Conservation (phyloP, 2,329 filamentous ascomycete species). For the Beauveria asiatica region DNA sequence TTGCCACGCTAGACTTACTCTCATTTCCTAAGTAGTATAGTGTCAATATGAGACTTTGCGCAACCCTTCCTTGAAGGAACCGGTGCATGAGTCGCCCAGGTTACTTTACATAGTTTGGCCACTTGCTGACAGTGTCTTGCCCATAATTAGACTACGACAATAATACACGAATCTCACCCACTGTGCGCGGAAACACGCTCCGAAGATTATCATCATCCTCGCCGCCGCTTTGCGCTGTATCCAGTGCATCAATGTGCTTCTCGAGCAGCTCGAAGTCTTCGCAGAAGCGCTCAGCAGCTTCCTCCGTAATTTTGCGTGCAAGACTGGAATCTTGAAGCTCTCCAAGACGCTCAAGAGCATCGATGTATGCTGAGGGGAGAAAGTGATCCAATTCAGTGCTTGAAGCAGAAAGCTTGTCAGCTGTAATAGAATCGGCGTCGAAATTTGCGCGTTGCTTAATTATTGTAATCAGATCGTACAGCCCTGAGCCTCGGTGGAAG, state of each 20-base stretch:
- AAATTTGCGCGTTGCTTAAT: not conserved
- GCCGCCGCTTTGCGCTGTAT: slow-evolving; percentile 22
- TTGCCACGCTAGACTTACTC: not conserved
- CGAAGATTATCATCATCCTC: slow-evolving; percentile 20
- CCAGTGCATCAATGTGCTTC: slow-evolving; percentile 36
- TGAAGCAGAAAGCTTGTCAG: slow-evolving; percentile 49
- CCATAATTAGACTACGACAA: slow-evolving; percentile 33
- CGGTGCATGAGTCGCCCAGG: not conserved
- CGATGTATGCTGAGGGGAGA: slow-evolving; percentile 84
- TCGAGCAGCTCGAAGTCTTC: slow-evolving; percentile 65
- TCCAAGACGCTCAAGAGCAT: slow-evolving; percentile 75
- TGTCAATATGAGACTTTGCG: not conserved
- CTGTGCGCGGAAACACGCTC: slow-evolving; percentile 48
- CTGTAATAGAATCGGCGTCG: slow-evolving; percentile 32
- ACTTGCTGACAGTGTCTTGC: not conserved
- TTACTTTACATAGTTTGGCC: not conserved
- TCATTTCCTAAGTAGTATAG: not conserved
- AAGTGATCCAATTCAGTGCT: slow-evolving; percentile 82
- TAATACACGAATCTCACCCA: slow-evolving; percentile 51
- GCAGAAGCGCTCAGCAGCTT: slow-evolving; percentile 77
- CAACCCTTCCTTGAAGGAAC: not conserved
- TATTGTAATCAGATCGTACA: slow-evolving; percentile 54
- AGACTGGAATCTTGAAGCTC: slow-evolving; percentile 63
- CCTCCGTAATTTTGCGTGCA: slow-evolving; percentile 68
- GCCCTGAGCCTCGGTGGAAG: slow-evolving; percentile 66